Evolutionary conservation across 1,284 basidiomycete genomes (phyloP).

Genomic region (Exsudoporus floridanus): DNA sequence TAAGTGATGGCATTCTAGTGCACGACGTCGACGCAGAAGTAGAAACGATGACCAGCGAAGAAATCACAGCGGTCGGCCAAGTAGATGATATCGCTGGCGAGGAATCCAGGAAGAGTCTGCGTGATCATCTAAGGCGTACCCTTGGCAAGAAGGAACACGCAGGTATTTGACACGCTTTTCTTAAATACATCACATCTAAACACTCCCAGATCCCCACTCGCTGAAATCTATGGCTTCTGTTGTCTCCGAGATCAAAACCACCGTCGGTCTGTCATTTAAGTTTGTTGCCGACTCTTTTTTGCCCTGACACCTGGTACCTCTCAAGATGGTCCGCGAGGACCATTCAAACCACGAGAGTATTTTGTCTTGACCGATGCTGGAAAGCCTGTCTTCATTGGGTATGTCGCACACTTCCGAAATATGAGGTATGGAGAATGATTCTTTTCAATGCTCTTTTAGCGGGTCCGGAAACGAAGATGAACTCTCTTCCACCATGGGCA

Average conservation of each 20-base stretch:
- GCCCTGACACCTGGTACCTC: slow-evolving; percentile 10
- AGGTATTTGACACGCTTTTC: slow-evolving; percentile 22
- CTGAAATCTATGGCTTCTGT: slow-evolving; percentile 15
- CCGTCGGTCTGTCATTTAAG: slow-evolving; percentile 10
- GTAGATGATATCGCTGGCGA: slow-evolving; percentile 47
- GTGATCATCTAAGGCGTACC: slow-evolving; percentile 69
- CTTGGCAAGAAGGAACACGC: slow-evolving; percentile 47
- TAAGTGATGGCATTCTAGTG: slow-evolving; percentile 63
- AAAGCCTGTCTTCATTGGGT: slow-evolving; percentile 90
- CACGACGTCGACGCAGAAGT: slow-evolving; percentile 61
- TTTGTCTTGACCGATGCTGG: slow-evolving; percentile 93
- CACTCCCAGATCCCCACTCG: slow-evolving; percentile 13
- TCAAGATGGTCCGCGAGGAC: slow-evolving; percentile 24
- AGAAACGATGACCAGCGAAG: slow-evolving; percentile 52
- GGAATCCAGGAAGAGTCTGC: slow-evolving; percentile 59
- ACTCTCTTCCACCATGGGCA: slow-evolving; percentile 80
- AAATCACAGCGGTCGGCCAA: slow-evolving; percentile 45
- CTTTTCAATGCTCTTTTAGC: slow-evolving; percentile 34
- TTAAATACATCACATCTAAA: neutral
- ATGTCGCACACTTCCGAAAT: slow-evolving; percentile 5
- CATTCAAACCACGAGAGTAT: slow-evolving; percentile 75
- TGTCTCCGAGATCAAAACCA: slow-evolving; percentile 13
- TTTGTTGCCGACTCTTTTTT: neutral
- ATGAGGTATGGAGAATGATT: neutral
- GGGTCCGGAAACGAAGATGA: slow-evolving; percentile 53